A percentile compares a stretch with the other conserved stretches of the same genome.
phyloP scores from a whole-genome alignment of 2,329 filamentous ascomycete genomes.

The Orbilia ellipsospora region DNA sequence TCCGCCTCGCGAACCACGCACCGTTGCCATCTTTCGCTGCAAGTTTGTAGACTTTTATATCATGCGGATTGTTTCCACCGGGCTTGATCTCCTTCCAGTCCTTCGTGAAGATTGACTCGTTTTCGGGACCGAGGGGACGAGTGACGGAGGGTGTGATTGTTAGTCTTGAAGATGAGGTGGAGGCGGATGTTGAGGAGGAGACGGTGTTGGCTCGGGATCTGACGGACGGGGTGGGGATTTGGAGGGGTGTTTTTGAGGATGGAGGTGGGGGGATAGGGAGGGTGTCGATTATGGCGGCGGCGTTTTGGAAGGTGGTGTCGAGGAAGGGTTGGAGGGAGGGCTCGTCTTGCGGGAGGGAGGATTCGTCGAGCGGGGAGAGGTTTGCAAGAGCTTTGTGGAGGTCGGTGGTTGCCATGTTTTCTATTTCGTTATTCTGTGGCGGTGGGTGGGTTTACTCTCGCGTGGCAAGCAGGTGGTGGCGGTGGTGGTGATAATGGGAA shows the following conservation, averaged over 20 bases:
- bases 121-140: constrained; percentile 13
- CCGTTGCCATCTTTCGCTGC: constrained; percentile 82
- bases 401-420: constrained; percentile 17
- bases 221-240: neutral
- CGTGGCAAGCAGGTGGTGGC: neutral
- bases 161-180: constrained; percentile 8
- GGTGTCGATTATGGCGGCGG: constrained; percentile 45
- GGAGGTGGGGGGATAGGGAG: constrained; percentile 37
- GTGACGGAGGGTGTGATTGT: constrained; percentile 26
- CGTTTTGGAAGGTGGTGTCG: constrained; percentile 35
- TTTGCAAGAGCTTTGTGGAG: constrained; percentile 45
- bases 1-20: constrained; percentile 87
- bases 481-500: neutral
- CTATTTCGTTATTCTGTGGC: neutral
- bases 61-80: constrained; percentile 77
- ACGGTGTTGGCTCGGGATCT: constrained; percentile 29
- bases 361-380: constrained; percentile 43
- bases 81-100: constrained; percentile 89
- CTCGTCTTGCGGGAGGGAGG: constrained; percentile 27
- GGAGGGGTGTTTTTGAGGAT: neutral
- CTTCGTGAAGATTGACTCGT: constrained; percentile 63
- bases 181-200: neutral
- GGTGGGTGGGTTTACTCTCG: constrained; percentile 3
- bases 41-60: constrained; percentile 82
- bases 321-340: constrained; percentile 31